Base-by-base conservation (phyloP, 2,329 filamentous ascomycete species). In the Pseudodiploospora longispora region DNA sequence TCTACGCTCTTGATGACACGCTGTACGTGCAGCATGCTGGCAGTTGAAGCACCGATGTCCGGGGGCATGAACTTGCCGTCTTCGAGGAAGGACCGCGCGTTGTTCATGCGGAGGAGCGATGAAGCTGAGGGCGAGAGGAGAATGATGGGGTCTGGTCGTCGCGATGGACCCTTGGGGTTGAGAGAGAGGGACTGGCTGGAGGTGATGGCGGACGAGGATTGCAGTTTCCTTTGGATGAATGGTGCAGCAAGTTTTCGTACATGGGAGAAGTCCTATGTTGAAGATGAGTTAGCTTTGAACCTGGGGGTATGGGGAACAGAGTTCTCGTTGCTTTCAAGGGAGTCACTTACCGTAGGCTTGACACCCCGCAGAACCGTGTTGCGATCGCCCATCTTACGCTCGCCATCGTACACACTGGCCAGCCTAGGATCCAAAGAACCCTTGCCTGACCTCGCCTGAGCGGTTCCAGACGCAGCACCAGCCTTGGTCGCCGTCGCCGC, bases 71-170 rank as follows among this genome's bases (percentile, higher is more conserved):
- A 98, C 52, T 83, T 72, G 46, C 90, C 90, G 45, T 82, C 77
- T 62, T 91, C 84, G 52, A 98, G 84, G 74, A 98, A 97, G 30
- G 86, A 83, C 60, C 95, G 94, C 65, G 94, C 88, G 63, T 98
- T 98, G 42, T 87, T 86, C 79, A 97, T 88, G 62, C 91, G 89
- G 33, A 98, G 82, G 40, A 97, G 80, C 2, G 90, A 94, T 3
- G 91, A 96, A 8, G 91, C 93, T 2, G 91, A 97, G 1, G 93
- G 93, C 0, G 93, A 97, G 49, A 98, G 83, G 29, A 98, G 82
- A 62, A 98, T 96, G 66, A 98, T 98, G 40, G 93, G 93, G 61
- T 95, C 75, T 33, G 77, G 75, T 47, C 78, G 69, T 38, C 74
- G 68, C 38, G 63, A 58, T 30, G 71, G 68, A 9, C 60, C 54